A percentile compares a stretch with the other conserved stretches of the same genome.
Evolutionary conservation across 2,329 filamentous ascomycete genomes (phyloP).

Genomic region (Apiospora hydei): DNA sequence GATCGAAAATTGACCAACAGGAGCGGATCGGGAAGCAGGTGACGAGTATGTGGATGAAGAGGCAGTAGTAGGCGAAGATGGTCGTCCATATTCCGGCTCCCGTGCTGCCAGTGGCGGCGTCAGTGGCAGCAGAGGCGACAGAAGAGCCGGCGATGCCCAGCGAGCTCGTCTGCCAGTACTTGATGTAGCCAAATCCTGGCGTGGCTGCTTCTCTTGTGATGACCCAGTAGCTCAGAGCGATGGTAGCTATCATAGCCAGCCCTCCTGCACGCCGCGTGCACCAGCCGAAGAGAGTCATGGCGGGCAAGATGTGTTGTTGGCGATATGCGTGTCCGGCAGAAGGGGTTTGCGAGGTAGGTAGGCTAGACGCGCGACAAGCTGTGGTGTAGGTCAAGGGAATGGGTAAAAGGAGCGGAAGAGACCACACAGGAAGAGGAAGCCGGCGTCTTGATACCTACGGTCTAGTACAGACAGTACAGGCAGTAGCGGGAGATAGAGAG

Average conservation of each 20-base stretch:
- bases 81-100: slow-evolving; percentile 59
- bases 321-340: slow-evolving; percentile 9
- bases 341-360: slow-evolving; percentile 22
- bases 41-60: slow-evolving; percentile 70
- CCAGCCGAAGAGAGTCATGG: slow-evolving; percentile 64
- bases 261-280: slow-evolving; percentile 61
- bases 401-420: slow-evolving; percentile 27
- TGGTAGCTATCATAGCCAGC: slow-evolving; percentile 58
- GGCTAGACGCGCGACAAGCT: slow-evolving; percentile 24
- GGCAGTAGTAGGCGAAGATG: slow-evolving; percentile 69
- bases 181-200: slow-evolving; percentile 50
- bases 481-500: slow-evolving; percentile 26
- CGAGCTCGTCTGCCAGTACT: slow-evolving; percentile 45
- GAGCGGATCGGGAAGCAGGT: slow-evolving; percentile 69
- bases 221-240: slow-evolving; percentile 61
- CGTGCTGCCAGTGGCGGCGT: slow-evolving; percentile 32
- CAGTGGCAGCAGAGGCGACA: not conserved
- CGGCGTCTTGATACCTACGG: slow-evolving; percentile 28
- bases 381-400: slow-evolving; percentile 19
- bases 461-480: slow-evolving; percentile 25
- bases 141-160: slow-evolving; percentile 4
- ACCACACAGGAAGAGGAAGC: slow-evolving; percentile 22
- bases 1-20: slow-evolving; percentile 66
- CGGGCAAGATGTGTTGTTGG: slow-evolving; percentile 30
- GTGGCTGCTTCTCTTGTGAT: slow-evolving; percentile 57